Percentiles rank a stretch among this genome's conserved stretches.
These are phyloP conservation scores for Aspergillus latus DNA, from an alignment of 2,329 filamentous ascomycete genomes.

Conservation along the genomic window DNA sequence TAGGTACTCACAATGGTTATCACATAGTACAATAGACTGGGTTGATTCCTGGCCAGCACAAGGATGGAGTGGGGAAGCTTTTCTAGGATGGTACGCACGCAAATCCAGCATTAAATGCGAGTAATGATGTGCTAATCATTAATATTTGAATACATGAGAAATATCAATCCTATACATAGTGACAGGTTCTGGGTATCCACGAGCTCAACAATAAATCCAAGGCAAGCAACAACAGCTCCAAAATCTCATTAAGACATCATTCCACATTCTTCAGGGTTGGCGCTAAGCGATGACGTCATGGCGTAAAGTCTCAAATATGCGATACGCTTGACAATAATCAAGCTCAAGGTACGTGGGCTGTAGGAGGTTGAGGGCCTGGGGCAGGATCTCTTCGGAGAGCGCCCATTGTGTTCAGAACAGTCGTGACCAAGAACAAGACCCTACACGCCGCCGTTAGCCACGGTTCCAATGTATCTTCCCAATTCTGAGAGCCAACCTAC, in stretches of 20 bases:
- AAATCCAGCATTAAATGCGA: too few relatives aligned
- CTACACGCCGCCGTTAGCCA: slow-evolving; percentile 22
- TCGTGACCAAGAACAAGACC: slow-evolving; percentile 51
- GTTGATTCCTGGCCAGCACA: too few relatives aligned
- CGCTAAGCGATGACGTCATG: too few relatives aligned
- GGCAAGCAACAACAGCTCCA: not conserved
- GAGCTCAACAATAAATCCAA: not conserved
- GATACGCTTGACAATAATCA: not conserved
- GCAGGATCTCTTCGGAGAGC: slow-evolving; percentile 37
- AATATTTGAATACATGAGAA: too few relatives aligned
- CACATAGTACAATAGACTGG: too few relatives aligned
- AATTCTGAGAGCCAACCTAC: slow-evolving; percentile 29
- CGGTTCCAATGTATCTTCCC: not conserved
- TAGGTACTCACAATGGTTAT: too few relatives aligned
- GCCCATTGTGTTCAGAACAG: slow-evolving; percentile 50
- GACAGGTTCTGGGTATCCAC: slow-evolving; percentile 1
- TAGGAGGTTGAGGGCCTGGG: slow-evolving; percentile 22
- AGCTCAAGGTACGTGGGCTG: slow-evolving; percentile 12
- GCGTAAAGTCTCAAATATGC: too few relatives aligned
- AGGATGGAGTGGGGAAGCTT: too few relatives aligned
- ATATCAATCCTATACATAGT: not conserved
- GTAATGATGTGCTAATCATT: too few relatives aligned
- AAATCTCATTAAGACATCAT: not conserved
- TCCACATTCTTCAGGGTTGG: too few relatives aligned
- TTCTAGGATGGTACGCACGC: too few relatives aligned